Base-by-base conservation (phyloP, 441 rosid species). In the California macrophylla region DNA sequence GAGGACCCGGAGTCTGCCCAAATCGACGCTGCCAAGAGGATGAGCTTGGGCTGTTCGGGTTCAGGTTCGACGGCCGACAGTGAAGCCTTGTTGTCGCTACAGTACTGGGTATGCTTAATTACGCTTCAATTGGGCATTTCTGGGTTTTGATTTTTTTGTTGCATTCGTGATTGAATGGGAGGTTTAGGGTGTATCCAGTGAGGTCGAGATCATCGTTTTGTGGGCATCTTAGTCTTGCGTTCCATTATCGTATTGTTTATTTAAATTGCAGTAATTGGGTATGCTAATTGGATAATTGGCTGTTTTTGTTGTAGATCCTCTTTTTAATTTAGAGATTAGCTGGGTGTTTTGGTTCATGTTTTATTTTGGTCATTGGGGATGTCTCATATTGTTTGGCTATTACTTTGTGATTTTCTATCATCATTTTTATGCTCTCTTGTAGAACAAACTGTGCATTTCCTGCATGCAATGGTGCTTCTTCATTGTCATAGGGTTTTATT, bases 21-120 rank as follows among this genome's bases (percentile, higher is more conserved):
- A 94, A 86, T 93, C 80, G 94, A 90, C 36, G 96, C 97, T 0
- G 98, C 97, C 63, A 93, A 93, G 84, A 79, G 87, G 84, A 87
- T 93, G 77, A 93, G 98, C 79, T 92, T 93, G 20, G 93, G 92
- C 16, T 77, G 45, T 10, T 38, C 45, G 2, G 45, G 81, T 36
- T 75, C 86, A 29, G 81, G 85, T 71, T 71, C 86, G 9, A 84
- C 79, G 32, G 74, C 83, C 1, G 82, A 85, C 26, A 74, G 84
- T 18, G 85, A 79, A 34, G 70, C 88, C 80, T 81, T 29, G 82
- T 79, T 56, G 88, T 85, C 98, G 45, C 88, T 86, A 20, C 91
- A 88, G 4, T 93, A 91, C 78, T 91, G 97, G 98, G 98, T 93
- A 71, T 20, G 78, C 18, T 45, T 45, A 3, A n/a, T 15, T 45